phyloP scores from a whole-genome alignment of 192 early-diverging fungal genomes.

The Nowakowskiella sp. region DNA sequence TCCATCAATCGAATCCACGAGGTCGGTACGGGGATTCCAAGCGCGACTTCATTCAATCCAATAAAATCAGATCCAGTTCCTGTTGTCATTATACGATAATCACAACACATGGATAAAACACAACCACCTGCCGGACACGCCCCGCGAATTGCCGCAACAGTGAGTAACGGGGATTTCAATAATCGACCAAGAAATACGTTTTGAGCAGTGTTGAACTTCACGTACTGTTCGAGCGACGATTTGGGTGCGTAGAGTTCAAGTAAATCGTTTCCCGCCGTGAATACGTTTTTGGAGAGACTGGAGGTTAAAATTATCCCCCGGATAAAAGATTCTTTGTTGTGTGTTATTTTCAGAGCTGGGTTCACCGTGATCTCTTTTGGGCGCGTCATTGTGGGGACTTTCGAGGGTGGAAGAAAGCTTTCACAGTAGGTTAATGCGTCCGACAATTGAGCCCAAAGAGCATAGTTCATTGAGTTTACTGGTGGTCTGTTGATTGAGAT shows the following conservation, averaged over 20 bases:
- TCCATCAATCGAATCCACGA: slow-evolving; percentile 33
- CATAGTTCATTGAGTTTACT: slow-evolving; percentile 28
- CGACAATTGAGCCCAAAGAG: slow-evolving; percentile 28
- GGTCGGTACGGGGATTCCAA: slow-evolving; percentile 35
- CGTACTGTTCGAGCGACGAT: slow-evolving; percentile 29
- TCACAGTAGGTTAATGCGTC: slow-evolving; percentile 20
- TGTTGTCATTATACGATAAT: slow-evolving; percentile 38
- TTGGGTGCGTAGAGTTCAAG: slow-evolving; percentile 25
- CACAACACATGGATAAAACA: slow-evolving; percentile 28
- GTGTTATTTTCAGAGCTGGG: too few relatives aligned
- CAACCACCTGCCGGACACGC: slow-evolving; percentile 41
- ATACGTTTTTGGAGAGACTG: slow-evolving; percentile 28
- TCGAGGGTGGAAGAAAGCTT: slow-evolving; percentile 6
- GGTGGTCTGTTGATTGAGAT: slow-evolving; percentile 29
- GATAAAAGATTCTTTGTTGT: background rate
- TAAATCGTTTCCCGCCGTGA: slow-evolving; percentile 45
- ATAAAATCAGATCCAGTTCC: slow-evolving; percentile 19
- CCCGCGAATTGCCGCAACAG: slow-evolving; percentile 32
- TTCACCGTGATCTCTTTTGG: too few relatives aligned
- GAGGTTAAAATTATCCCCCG: slow-evolving; percentile 34
- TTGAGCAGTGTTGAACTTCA: slow-evolving; percentile 30
- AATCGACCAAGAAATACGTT: slow-evolving; percentile 35
- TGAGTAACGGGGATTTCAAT: slow-evolving; percentile 24
- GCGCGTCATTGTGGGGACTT: background rate
- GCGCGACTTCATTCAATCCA: slow-evolving; percentile 25